Percentiles rank a stretch among this genome's conserved stretches.
These are phyloP conservation scores for Leccinum pachyderme DNA, from an alignment of 1,284 basidiomycete species.

Conservation along the genomic window DNA sequence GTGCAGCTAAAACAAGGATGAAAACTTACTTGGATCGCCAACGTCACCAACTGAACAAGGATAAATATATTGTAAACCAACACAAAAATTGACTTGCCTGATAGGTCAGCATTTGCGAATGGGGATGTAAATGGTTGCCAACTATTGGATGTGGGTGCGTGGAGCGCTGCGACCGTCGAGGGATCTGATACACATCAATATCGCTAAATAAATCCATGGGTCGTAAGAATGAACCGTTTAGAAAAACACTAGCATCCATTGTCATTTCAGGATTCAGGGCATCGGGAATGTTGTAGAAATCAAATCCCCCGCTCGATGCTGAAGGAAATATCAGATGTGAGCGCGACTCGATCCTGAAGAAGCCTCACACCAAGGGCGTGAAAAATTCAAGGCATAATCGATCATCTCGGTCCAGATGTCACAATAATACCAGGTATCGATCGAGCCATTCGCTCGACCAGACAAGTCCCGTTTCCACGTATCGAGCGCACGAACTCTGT, in stretches of 20 bases:
- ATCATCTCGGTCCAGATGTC: no score
- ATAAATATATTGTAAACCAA: slow-evolving; percentile 7
- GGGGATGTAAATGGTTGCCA: no score
- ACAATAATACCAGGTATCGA: no score
- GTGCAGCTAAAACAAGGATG: not conserved
- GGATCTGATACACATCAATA: no score
- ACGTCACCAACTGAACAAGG: slow-evolving; percentile 10
- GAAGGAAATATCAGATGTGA: not conserved
- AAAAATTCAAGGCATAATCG: no score
- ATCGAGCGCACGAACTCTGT: slow-evolving; percentile 17
- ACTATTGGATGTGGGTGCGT: no score
- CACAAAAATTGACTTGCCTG: slow-evolving; percentile 33
- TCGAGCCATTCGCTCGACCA: no score
- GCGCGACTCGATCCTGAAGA: not conserved
- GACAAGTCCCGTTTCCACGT: slow-evolving; percentile 45
- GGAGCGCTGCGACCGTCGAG: no score
- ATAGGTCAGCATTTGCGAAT: slow-evolving; percentile 1
- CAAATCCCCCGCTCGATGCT: slow-evolving; percentile 39
- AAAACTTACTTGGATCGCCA: slow-evolving; percentile 43
- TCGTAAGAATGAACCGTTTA: no score
- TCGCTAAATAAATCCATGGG: no score
- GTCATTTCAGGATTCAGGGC: no score
- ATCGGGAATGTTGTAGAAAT: slow-evolving; percentile 13
- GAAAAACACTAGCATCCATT: no score
- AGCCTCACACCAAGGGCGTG: slow-evolving; percentile 65